Conservation (phyloP, 2,329 filamentous ascomycete species). For the Ophiostoma triangulosporum region DNA sequence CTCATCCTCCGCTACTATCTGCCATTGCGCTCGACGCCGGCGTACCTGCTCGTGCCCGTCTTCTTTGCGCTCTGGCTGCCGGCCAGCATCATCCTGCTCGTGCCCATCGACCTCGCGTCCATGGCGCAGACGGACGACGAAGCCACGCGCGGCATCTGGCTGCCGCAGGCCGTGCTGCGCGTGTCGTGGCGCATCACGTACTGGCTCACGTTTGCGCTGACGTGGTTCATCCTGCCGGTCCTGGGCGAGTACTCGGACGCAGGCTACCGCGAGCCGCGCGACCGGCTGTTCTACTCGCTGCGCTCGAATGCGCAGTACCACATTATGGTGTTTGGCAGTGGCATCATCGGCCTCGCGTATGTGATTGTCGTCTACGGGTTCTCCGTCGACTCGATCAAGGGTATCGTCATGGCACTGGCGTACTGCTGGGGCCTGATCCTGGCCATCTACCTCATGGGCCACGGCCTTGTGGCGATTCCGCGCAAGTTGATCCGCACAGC, state of each 20-base stretch:
- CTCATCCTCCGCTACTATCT: constrained; percentile 82
- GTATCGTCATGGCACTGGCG: constrained; percentile 78
- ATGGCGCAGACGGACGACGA: constrained; percentile 61
- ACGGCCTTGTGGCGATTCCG: constrained; percentile 85
- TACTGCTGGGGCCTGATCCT: constrained; percentile 88
- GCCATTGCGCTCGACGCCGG: constrained; percentile 77
- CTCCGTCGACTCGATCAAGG: constrained; percentile 60
- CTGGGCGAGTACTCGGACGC: constrained; percentile 91
- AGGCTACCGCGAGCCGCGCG: constrained; percentile 76
- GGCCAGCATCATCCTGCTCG: constrained; percentile 77
- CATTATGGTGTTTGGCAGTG: constrained; percentile 59
- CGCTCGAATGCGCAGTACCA: constrained; percentile 83
- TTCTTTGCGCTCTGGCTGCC: constrained; percentile 94
- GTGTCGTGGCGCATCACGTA: constrained; percentile 93
- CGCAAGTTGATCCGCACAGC: constrained; percentile 67
- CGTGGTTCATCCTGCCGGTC: constrained; percentile 87
- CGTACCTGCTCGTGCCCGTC: constrained; percentile 79
- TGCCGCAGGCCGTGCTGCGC: constrained; percentile 62
- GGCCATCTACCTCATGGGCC: constrained; percentile 95
- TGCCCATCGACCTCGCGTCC: constrained; percentile 91
- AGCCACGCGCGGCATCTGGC: constrained; percentile 69
- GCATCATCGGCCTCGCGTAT: constrained; percentile 63
- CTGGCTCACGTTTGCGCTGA: constrained; percentile 91
- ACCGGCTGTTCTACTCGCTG: constrained; percentile 70
- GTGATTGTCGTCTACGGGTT: constrained; percentile 68